phyloP scores from a whole-genome alignment of 2,329 filamentous ascomycete genomes.

The Rhynchosporium agropyri region DNA sequence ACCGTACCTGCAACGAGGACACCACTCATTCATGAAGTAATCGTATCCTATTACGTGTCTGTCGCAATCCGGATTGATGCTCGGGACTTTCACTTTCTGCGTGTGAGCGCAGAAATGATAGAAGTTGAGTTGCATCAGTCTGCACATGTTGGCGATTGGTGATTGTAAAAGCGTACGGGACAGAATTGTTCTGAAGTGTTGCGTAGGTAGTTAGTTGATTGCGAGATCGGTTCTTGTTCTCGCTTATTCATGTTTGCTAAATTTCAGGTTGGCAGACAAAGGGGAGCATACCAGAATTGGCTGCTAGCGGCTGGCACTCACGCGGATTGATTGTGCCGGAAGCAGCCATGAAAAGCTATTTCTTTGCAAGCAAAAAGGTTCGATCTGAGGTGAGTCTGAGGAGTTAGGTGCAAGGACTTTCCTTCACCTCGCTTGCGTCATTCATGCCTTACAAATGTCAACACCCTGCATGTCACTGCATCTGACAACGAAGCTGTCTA shows the following conservation, averaged over 20 bases:
- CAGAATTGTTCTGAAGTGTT: background rate
- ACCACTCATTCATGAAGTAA: slow-evolving; percentile 12
- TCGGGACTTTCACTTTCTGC: slow-evolving; percentile 7
- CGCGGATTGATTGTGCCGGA: background rate
- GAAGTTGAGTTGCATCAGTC: slow-evolving; percentile 12
- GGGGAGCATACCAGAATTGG: background rate
- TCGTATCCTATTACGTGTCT: background rate
- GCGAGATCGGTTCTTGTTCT: background rate
- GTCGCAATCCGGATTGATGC: slow-evolving; percentile 10
- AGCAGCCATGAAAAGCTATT: background rate
- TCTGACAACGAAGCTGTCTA: too few relatives aligned
- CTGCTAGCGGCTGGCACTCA: background rate
- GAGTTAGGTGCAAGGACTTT: too few relatives aligned
- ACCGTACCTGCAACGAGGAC: slow-evolving; percentile 20
- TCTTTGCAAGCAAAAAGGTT: background rate
- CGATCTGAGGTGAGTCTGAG: too few relatives aligned
- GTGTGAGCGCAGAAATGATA: slow-evolving; percentile 18
- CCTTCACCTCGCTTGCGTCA: too few relatives aligned
- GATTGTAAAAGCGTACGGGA: background rate
- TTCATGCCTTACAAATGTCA: too few relatives aligned
- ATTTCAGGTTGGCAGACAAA: background rate
- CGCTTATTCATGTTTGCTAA: background rate
- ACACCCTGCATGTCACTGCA: too few relatives aligned
- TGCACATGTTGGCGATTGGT: slow-evolving; percentile 12
- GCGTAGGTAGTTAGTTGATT: background rate